Evolutionary conservation across 108 stramenopile genomes (phyloP).

Genomic region (Epithemia pelagica): DNA sequence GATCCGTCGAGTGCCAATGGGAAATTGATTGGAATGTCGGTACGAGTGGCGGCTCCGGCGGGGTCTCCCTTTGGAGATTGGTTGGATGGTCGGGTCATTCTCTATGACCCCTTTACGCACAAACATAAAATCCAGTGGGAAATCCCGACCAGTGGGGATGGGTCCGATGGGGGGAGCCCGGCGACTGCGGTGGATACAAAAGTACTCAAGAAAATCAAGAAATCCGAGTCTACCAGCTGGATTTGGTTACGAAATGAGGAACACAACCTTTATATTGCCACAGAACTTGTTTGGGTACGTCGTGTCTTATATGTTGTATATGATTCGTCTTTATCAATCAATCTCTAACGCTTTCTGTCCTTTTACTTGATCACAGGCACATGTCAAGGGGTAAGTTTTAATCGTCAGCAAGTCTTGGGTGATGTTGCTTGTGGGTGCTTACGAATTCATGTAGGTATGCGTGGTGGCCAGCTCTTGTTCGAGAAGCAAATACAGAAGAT

Average conservation of each 20-base stretch:
- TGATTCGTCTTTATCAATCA: no score
- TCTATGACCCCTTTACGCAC: conserved; percentile 55
- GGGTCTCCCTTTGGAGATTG: conserved; percentile 21
- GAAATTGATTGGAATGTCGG: conserved; percentile 37
- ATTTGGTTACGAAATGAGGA: conserved; percentile 32
- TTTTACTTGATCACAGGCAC: conserved; percentile 26
- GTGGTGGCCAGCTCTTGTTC: conserved; percentile 71
- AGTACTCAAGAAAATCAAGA: not conserved
- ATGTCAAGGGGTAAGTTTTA: conserved; percentile 40
- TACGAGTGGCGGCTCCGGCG: conserved; percentile 33
- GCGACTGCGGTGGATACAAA: not conserved
- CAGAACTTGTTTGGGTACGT: conserved; percentile 39
- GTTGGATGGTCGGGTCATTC: conserved; percentile 48
- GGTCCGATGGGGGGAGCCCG: not conserved
- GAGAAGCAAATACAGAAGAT: conserved; percentile 40
- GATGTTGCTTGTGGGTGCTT: no score
- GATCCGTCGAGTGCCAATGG: conserved; percentile 40
- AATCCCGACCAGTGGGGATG: not conserved
- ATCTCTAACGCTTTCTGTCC: no score
- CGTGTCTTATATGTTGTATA: not conserved
- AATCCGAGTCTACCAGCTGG: not conserved
- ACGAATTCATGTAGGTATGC: no score
- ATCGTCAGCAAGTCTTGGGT: not conserved
- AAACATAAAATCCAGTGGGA: conserved; percentile 49
- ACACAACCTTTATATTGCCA: conserved; percentile 42